A percentile compares a stretch with the other conserved stretches of the same genome.
These are phyloP conservation scores for Potentilla sterilis DNA, from an alignment of 306 rosid species.

Conservation along the genomic window DNA sequence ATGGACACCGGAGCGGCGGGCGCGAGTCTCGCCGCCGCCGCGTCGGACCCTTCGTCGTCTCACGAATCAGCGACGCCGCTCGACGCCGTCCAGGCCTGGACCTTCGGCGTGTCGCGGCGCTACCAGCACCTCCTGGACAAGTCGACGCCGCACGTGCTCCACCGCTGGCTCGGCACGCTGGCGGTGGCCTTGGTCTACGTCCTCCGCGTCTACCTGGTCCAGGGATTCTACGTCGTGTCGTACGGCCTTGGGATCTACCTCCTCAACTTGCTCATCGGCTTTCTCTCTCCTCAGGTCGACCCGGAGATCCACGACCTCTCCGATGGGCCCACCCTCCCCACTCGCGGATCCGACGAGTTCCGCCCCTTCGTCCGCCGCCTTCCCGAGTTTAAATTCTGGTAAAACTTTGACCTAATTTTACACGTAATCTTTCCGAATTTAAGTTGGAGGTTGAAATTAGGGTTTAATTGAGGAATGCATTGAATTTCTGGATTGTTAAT, in stretches of 20 bases:
- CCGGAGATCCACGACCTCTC: conserved; percentile 66
- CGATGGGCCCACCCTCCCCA: conserved; percentile 78
- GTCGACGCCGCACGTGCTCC: conserved; percentile 59
- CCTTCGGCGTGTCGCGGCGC: conserved; percentile 41
- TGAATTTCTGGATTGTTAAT: conserved; percentile 21
- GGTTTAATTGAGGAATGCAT: not conserved
- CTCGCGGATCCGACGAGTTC: conserved; percentile 76
- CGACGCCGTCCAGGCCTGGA: conserved; percentile 59
- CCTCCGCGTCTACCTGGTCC: conserved; percentile 66
- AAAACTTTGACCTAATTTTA: not conserved
- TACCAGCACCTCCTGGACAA: conserved; percentile 83
- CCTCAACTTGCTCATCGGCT: conserved; percentile 83
- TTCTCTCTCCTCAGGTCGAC: conserved; percentile 95
- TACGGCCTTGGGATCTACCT: conserved; percentile 89
- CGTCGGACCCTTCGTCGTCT: conserved; percentile 21
- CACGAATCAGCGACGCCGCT: conserved; percentile 10
- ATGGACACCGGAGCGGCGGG: conserved; percentile 64
- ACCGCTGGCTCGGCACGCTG: conserved; percentile 67
- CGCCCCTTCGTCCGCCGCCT: conserved; percentile 97
- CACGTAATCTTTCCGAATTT: too few relatives aligned
- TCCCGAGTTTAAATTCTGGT: conserved; percentile 98
- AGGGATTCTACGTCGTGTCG: conserved; percentile 89
- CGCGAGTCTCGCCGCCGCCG: conserved; percentile 22
- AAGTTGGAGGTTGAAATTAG: not conserved
- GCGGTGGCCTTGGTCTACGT: conserved; percentile 51